phyloP scores from a whole-genome alignment of 805 yeast species.

The Kodamaea hsintzibuensis region DNA sequence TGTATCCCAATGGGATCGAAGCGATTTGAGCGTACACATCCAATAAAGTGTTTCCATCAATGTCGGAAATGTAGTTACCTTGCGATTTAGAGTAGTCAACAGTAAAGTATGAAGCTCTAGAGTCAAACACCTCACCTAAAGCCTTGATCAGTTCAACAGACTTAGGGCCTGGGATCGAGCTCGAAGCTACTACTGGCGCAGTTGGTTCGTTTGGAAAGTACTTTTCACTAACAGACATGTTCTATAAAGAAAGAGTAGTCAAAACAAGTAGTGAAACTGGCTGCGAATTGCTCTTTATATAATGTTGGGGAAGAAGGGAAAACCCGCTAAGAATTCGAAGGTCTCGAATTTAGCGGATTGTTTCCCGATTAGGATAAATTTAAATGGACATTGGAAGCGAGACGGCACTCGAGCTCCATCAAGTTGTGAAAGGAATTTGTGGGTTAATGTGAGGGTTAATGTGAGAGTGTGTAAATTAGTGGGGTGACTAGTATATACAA shows the following conservation, averaged over 20 bases:
- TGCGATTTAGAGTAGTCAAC: constrained; percentile 73
- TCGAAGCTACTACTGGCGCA: constrained; percentile 61
- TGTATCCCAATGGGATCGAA: constrained; percentile 82
- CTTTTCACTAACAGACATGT: constrained; percentile 46
- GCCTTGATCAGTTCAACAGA: constrained; percentile 52
- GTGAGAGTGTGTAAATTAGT: too few relatives aligned
- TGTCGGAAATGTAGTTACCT: constrained; percentile 82
- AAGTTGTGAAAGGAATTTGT: too few relatives aligned
- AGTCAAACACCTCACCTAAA: constrained; percentile 65
- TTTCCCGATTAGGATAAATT: too few relatives aligned
- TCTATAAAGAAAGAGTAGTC: background rate
- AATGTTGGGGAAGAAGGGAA: background rate
- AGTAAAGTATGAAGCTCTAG: constrained; percentile 71
- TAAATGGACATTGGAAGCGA: too few relatives aligned
- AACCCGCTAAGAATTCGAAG: too few relatives aligned
- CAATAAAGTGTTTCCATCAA: constrained; percentile 72
- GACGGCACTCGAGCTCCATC: too few relatives aligned
- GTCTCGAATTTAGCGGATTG: too few relatives aligned
- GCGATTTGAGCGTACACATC: constrained; percentile 85
- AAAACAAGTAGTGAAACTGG: background rate
- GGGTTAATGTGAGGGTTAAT: too few relatives aligned
- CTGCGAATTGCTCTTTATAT: background rate
- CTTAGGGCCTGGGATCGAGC: constrained; percentile 75
- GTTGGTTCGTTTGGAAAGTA: constrained; percentile 83
- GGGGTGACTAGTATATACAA: too few relatives aligned